Conservation (phyloP, 2,329 filamentous ascomycete species). For the Trichoderma endophyticum region DNA sequence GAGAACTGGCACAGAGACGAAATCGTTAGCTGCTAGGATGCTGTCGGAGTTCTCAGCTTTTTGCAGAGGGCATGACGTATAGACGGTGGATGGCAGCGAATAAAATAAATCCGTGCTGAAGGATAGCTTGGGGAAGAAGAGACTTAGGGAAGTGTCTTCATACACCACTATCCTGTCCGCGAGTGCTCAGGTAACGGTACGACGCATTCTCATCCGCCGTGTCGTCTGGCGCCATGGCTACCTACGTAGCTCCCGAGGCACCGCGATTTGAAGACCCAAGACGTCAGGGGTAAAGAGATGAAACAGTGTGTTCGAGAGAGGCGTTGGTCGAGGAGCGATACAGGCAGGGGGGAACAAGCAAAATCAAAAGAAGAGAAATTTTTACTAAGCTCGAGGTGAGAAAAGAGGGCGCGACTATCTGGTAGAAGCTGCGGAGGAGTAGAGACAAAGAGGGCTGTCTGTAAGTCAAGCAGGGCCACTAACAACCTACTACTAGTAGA, state of each 20-base stretch:
- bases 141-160: slow-evolving; percentile 21
- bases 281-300: neutral
- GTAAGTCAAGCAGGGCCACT: slow-evolving; percentile 1
- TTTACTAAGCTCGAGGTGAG: neutral
- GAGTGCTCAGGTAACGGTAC: slow-evolving; percentile 50
- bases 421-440: neutral
- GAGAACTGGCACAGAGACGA: slow-evolving; percentile 58
- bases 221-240: slow-evolving; percentile 42
- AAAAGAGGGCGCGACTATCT: neutral
- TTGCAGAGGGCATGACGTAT: neutral
- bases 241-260: neutral
- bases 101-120: neutral
- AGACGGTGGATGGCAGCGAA: neutral
- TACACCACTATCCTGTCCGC: slow-evolving; percentile 50
- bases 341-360: neutral
- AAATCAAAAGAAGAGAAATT: neutral
- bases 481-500: neutral
- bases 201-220: slow-evolving; percentile 33
- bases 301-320: neutral
- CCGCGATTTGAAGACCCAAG: neutral
- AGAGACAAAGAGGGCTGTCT: slow-evolving; percentile 1
- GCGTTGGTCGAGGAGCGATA: neutral
- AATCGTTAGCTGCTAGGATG: neutral
- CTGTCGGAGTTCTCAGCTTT: neutral
- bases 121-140: neutral